phyloP scores from a whole-genome alignment of 1,139 yeast genomes.

The Candida glucosophila region DNA sequence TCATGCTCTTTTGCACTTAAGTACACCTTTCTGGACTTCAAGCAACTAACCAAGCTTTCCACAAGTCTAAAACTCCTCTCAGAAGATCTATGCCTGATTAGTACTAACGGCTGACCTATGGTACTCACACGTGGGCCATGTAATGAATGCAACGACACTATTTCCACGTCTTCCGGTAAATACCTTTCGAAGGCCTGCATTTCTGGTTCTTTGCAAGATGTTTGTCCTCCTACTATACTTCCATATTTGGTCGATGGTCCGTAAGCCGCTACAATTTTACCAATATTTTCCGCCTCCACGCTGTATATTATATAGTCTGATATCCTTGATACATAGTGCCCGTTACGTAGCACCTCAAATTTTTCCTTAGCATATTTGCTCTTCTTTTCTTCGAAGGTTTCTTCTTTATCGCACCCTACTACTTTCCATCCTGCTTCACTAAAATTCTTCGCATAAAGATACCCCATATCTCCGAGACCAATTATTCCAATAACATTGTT shows the following conservation, averaged over 20 bases:
- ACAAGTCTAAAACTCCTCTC: slow-evolving; percentile 54
- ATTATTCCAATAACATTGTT: slow-evolving; percentile 72
- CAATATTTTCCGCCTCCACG: slow-evolving; percentile 83
- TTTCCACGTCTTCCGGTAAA: slow-evolving; percentile 72
- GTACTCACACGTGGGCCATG: slow-evolving; percentile 93
- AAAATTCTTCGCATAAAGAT: slow-evolving; percentile 71
- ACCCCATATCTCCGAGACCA: slow-evolving; percentile 97
- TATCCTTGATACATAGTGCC: slow-evolving; percentile 72
- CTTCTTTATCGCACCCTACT: slow-evolving; percentile 84
- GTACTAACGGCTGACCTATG: slow-evolving; percentile 84
- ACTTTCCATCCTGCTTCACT: slow-evolving; percentile 85
- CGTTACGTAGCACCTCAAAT: slow-evolving; percentile 58
- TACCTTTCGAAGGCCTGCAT: slow-evolving; percentile 72
- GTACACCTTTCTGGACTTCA: slow-evolving; percentile 71
- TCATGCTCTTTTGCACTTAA: slow-evolving; percentile 84
- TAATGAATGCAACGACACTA: slow-evolving; percentile 79
- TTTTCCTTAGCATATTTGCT: slow-evolving; percentile 32
- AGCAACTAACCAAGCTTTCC: slow-evolving; percentile 55
- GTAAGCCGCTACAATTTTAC: slow-evolving; percentile 58
- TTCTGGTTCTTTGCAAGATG: slow-evolving; percentile 90
- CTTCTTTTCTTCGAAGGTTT: slow-evolving; percentile 39
- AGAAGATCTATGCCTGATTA: slow-evolving; percentile 66
- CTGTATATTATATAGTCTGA: slow-evolving; percentile 81
- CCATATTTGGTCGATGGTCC: slow-evolving; percentile 86
- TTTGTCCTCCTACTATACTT: slow-evolving; percentile 95